Percentiles rank a stretch among this genome's conserved stretches.
These are phyloP conservation scores for Teratosphaeria viscida DNA, from an alignment of 2,329 filamentous ascomycete genomes.

Conservation along the genomic window DNA sequence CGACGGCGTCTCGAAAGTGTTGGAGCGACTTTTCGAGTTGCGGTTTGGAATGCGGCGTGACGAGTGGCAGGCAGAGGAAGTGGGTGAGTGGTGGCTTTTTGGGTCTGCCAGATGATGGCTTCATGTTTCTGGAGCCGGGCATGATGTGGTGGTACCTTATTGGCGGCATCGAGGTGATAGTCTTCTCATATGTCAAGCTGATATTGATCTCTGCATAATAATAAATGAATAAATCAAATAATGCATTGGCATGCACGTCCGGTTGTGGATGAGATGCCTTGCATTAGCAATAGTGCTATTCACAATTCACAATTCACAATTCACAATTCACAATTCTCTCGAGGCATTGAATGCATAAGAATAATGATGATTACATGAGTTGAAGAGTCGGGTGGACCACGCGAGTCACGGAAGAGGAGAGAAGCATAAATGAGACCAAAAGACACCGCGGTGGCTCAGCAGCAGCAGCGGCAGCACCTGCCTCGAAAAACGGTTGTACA, in stretches of 20 bases:
- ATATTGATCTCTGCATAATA: too few species aligned
- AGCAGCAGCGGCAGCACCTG: not conserved
- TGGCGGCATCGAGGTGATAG: too few species aligned
- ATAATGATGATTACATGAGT: not conserved
- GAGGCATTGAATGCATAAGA: too few species aligned
- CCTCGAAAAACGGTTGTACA: too few species aligned
- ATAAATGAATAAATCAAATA: too few species aligned
- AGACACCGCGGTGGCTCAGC: not conserved
- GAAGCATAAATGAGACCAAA: not conserved
- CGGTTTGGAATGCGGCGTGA: conserved; percentile 48
- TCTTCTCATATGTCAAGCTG: too few species aligned
- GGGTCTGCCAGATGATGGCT: not conserved
- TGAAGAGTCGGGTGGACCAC: not conserved
- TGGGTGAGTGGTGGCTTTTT: conserved; percentile 51
- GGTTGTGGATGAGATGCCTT: not conserved
- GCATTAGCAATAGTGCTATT: not conserved
- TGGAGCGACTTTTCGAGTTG: conserved; percentile 56
- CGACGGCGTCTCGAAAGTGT: conserved; percentile 50
- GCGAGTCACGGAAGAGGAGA: not conserved
- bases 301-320: too few species aligned
- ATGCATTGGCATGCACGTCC: too few species aligned
- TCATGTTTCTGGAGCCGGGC: conserved; percentile 2
- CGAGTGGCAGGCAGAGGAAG: conserved; percentile 66
- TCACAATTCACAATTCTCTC: not conserved
- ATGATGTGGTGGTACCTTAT: not conserved